Evolutionary conservation across 768 basidiomycete species (phyloP).

Genomic region (Termitomyces sp.): DNA sequence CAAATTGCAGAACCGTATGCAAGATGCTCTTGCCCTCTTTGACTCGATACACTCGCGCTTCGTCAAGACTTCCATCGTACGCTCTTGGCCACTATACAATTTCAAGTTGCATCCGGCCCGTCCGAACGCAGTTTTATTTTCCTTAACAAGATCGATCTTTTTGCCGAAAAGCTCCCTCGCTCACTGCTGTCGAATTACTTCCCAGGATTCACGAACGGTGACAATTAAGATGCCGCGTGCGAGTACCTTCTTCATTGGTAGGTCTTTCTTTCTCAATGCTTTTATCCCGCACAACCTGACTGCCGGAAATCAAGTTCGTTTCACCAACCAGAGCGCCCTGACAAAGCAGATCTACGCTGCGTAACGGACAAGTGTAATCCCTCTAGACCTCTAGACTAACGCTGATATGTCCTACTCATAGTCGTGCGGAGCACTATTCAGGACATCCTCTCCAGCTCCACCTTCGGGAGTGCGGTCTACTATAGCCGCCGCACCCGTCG

Average conservation of each 20-base stretch:
- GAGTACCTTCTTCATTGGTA: conserved; percentile 57
- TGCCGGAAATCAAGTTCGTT: conserved; percentile 48
- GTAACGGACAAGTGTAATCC: conserved; percentile 86
- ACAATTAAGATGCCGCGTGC: conserved; percentile 88
- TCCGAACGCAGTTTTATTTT: conserved; percentile 68
- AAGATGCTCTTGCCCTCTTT: conserved; percentile 92
- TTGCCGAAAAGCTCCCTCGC: conserved; percentile 85
- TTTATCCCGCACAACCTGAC: background rate
- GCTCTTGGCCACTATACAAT: conserved; percentile 16
- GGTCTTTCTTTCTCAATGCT: background rate
- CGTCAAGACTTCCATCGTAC: conserved; percentile 88
- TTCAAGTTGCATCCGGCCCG: background rate
- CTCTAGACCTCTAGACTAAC: too few species aligned
- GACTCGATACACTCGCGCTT: conserved; percentile 97
- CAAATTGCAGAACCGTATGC: conserved; percentile 80
- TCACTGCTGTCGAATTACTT: conserved; percentile 86
- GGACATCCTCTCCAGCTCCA: conserved; percentile 85
- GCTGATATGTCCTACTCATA: conserved; percentile 12
- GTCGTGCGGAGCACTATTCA: conserved; percentile 85
- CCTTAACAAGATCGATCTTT: conserved; percentile 95
- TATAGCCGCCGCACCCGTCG: conserved; percentile 29
- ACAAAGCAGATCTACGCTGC: conserved; percentile 90
- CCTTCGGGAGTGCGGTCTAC: conserved; percentile 78
- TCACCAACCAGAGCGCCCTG: conserved; percentile 80
- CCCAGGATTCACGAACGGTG: conserved; percentile 84